These are phyloP conservation scores for Canna indica DNA, from an alignment of 176 grass and related monocot genomes.

Conservation along the genomic window DNA sequence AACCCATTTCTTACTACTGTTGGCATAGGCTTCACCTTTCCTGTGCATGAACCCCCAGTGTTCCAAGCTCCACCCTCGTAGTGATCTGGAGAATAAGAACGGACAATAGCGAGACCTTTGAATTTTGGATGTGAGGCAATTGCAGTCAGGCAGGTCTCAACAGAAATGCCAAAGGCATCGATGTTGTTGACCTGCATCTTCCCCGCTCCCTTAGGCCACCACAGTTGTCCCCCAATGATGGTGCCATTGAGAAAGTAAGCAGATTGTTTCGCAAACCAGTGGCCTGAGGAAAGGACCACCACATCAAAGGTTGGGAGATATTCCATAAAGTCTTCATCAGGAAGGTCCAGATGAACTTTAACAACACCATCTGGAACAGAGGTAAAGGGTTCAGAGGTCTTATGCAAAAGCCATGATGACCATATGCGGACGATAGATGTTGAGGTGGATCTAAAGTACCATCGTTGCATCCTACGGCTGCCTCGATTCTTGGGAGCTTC, in stretches of 20 bases:
- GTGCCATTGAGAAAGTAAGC: conserved; percentile 52
- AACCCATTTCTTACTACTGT: conserved; percentile 61
- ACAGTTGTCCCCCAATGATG: conserved; percentile 80
- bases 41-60: conserved; percentile 75
- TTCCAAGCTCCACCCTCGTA: conserved; percentile 94
- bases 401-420: conserved; percentile 89
- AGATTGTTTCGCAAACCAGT: conserved; percentile 85
- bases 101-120: conserved; percentile 60
- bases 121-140: conserved; percentile 69
- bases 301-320: conserved; percentile 71
- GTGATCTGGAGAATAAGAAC: conserved; percentile 82
- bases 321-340: conserved; percentile 78
- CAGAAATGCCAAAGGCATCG: conserved; percentile 71
- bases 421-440: conserved; percentile 70
- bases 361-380: conserved; percentile 52
- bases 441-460: conserved; percentile 76
- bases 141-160: conserved; percentile 60
- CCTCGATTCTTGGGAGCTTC: conserved; percentile 69
- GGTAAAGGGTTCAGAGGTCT: conserved; percentile 38
- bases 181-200: conserved; percentile 77
- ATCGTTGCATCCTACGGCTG: conserved; percentile 48
- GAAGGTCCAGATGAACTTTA: conserved; percentile 76
- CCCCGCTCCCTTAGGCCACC: conserved; percentile 54
- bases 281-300: conserved; percentile 79
- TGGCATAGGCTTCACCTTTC: conserved; percentile 51